These are phyloP conservation scores for Scutellaria minor DNA, from an alignment of 257 asterid genomes.

Conservation along the genomic window DNA sequence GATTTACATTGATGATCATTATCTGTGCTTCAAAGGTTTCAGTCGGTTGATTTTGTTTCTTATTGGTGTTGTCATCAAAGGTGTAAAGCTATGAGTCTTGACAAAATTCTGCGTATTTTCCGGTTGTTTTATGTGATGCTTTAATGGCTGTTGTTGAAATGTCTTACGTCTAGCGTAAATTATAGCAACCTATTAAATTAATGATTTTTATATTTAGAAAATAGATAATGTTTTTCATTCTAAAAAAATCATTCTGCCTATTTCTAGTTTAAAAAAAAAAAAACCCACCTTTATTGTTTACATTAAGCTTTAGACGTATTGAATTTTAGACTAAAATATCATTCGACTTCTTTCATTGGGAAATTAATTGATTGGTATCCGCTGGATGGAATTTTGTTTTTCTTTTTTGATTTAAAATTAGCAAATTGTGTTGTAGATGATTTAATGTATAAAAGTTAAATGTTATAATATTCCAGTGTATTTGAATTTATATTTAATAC, in stretches of 20 bases:
- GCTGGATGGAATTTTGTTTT: background rate
- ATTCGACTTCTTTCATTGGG: constrained; percentile 9
- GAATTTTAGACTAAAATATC: background rate
- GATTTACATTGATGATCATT: constrained; percentile 9
- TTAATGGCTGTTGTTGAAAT: constrained; percentile 23
- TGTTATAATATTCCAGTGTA: background rate
- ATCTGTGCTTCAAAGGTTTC: background rate
- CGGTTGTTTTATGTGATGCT: constrained; percentile 22
- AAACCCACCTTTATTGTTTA: background rate
- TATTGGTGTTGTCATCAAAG: constrained; percentile 31
- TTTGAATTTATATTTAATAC: background rate
- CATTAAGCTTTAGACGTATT: background rate
- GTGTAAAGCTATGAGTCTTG: constrained; percentile 22
- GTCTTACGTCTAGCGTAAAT: constrained; percentile 2
- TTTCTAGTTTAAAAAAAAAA: background rate
- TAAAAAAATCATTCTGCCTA: background rate
- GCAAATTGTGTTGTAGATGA: background rate
- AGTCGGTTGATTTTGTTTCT: constrained; percentile 30
- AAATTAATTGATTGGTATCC: background rate
- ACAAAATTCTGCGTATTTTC: constrained; percentile 23
- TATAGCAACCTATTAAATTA: background rate
- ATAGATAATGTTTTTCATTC: background rate
- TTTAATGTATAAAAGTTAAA: background rate
- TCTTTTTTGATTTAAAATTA: background rate
- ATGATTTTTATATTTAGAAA: background rate